A percentile compares a stretch with the other conserved stretches of the same genome.
Evolutionary conservation across 1,139 yeast species (phyloP).

Genomic region (Meyerozyma elateridarum): DNA sequence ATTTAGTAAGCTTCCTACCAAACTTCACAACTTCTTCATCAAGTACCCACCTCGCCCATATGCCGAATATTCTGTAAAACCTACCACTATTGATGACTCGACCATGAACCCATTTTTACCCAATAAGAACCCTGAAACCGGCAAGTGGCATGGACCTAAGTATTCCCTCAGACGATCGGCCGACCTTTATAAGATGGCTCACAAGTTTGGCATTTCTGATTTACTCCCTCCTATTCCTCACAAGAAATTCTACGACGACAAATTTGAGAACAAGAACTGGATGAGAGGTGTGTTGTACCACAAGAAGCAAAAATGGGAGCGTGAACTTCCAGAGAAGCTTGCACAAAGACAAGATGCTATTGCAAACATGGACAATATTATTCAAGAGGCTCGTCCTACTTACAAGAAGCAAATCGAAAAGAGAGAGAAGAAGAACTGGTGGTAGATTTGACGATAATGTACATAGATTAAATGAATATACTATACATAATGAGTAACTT

Average conservation of each 20-base stretch:
- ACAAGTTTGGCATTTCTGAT: constrained; percentile 73
- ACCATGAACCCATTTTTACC: constrained; percentile 86
- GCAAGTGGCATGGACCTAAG: constrained; percentile 70
- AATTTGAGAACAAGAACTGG: constrained; percentile 64
- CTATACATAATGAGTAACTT: no score
- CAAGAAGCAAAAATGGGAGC: constrained; percentile 79
- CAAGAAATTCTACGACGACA: constrained; percentile 76
- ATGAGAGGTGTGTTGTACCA: constrained; percentile 76
- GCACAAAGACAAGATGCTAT: constrained; percentile 63
- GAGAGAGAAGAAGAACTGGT: constrained; percentile 51
- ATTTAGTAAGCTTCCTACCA: constrained; percentile 62
- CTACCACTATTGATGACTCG: constrained; percentile 62
- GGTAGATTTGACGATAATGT: no score
- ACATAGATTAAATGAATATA: no score
- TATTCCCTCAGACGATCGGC: constrained; percentile 82
- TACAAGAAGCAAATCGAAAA: constrained; percentile 54
- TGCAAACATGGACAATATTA: constrained; percentile 66
- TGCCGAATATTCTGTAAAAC: constrained; percentile 56
- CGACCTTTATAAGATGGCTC: constrained; percentile 79
- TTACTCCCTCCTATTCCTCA: constrained; percentile 71
- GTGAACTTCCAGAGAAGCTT: constrained; percentile 59
- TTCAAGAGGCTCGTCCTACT: constrained; percentile 60
- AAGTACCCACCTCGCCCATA: constrained; percentile 87
- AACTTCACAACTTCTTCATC: constrained; percentile 70
- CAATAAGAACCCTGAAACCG: constrained; percentile 78